Conservation (phyloP, 352 stramenopile genomes). For the Bremia lactucae region DNA sequence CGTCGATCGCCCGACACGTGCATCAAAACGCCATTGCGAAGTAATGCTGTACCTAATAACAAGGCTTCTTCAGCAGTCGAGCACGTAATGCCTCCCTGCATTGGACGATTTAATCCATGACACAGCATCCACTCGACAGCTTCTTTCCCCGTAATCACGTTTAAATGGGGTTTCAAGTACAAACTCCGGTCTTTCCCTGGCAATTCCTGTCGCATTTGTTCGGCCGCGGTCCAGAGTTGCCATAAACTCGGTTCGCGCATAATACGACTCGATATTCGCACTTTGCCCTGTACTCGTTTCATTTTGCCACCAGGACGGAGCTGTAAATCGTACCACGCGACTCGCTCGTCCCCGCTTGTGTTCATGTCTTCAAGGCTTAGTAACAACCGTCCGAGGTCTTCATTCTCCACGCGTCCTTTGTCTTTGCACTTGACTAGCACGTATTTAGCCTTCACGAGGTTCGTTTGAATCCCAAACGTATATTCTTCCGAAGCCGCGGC, state of each 20-base stretch:
- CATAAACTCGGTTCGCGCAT: constrained; percentile 70
- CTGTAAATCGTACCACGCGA: constrained; percentile 82
- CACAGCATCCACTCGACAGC: constrained; percentile 79
- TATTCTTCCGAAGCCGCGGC: constrained; percentile 77
- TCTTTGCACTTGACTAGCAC: constrained; percentile 84
- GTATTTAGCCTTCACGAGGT: constrained; percentile 67
- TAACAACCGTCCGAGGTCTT: constrained; percentile 68
- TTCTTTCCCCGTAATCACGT: constrained; percentile 73
- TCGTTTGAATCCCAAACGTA: constrained; percentile 76
- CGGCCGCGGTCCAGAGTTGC: constrained; percentile 75
- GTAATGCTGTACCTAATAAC: constrained; percentile 55
- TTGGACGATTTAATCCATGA: constrained; percentile 73
- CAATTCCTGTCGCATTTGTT: constrained; percentile 77
- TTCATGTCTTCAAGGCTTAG: constrained; percentile 78
- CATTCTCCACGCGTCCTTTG: constrained; percentile 74
- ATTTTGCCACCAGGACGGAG: constrained; percentile 68
- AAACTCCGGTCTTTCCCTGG: constrained; percentile 57
- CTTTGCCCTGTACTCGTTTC: constrained; percentile 78
- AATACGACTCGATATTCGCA: constrained; percentile 78
- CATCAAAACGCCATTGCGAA: constrained; percentile 59
- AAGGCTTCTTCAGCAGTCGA: constrained; percentile 76
- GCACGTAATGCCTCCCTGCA: constrained; percentile 76
- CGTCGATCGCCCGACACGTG: constrained; percentile 62
- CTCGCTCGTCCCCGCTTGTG: constrained; percentile 68
- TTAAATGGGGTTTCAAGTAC: constrained; percentile 76